These are phyloP conservation scores for Betula pendula DNA, from an alignment of 306 rosid species.

Conservation along the genomic window DNA sequence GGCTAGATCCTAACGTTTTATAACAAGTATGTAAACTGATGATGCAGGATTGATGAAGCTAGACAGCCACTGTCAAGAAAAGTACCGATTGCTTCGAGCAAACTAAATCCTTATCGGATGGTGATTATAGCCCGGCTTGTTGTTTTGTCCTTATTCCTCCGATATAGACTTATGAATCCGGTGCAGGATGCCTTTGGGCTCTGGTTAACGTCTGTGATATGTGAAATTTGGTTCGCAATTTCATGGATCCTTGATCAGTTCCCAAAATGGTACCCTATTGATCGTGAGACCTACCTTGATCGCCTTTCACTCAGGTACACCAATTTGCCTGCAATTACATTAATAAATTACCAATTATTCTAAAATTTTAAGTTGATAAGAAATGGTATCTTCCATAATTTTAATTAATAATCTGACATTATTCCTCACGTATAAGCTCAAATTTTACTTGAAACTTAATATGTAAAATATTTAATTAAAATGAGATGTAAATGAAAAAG, in stretches of 20 bases:
- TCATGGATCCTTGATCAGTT: constrained; percentile 99
- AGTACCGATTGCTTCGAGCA: constrained; percentile 91
- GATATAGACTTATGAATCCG: constrained; percentile 76
- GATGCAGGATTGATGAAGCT: constrained; percentile 83
- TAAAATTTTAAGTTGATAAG: too few relatives aligned
- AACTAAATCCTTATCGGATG: constrained; percentile 96
- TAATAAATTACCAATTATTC: too few relatives aligned
- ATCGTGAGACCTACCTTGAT: constrained; percentile 89
- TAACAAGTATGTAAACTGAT: neutral
- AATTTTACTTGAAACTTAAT: too few relatives aligned
- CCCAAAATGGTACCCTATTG: constrained; percentile 93
- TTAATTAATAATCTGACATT: too few relatives aligned
- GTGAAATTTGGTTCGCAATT: constrained; percentile 93
- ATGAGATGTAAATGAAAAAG: too few relatives aligned
- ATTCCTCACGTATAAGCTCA: too few relatives aligned
- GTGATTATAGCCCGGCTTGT: constrained; percentile 81
- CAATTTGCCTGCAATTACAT: neutral
- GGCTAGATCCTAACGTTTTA: constrained; percentile 6
- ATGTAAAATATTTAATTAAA: too few relatives aligned
- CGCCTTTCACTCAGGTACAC: constrained; percentile 75
- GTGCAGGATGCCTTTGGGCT: constrained; percentile 83
- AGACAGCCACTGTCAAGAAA: constrained; percentile 94
- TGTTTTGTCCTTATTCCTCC: constrained; percentile 65
- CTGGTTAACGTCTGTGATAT: constrained; percentile 85
- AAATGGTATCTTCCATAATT: too few relatives aligned